Conservation (phyloP, 2,329 filamentous ascomycete species). For the Phoma sp. region DNA sequence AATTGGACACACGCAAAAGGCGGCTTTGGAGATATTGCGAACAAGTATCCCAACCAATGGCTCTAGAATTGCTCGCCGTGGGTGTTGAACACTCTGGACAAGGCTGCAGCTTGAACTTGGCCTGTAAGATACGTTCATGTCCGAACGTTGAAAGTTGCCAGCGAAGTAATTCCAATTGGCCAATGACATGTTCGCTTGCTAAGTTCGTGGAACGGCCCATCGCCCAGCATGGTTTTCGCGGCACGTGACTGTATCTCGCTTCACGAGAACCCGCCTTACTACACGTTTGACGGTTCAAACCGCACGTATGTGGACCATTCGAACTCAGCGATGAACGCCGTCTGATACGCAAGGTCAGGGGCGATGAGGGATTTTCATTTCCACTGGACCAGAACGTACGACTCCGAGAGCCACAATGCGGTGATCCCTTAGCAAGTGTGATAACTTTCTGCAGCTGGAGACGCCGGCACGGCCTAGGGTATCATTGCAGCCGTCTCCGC, state of each 20-base stretch:
- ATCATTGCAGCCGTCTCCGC: constrained; percentile 52
- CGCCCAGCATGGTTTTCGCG: constrained; percentile 41
- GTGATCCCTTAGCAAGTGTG: constrained; percentile 50
- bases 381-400: constrained; percentile 50
- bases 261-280: constrained; percentile 45
- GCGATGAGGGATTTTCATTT: constrained; percentile 48
- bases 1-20: constrained; percentile 20
- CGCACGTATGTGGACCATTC: constrained; percentile 36
- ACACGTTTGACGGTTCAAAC: constrained; percentile 40
- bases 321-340: constrained; percentile 28
- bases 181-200: constrained; percentile 32
- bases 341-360: constrained; percentile 46
- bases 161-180: constrained; percentile 29
- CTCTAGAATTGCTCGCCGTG: constrained; percentile 24
- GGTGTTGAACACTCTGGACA: constrained; percentile 20
- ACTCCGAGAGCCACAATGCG: constrained; percentile 53
- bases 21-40: constrained; percentile 27
- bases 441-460: constrained; percentile 52
- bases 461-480: constrained; percentile 52
- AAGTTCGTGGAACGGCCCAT: constrained; percentile 33
- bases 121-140: constrained; percentile 22
- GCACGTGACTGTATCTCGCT: constrained; percentile 49
- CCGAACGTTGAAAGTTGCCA: constrained; percentile 30
- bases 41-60: constrained; percentile 33
- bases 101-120: constrained; percentile 25